Conservation (phyloP, 2,329 filamentous ascomycete species). For the Xylariaceae sp. region DNA sequence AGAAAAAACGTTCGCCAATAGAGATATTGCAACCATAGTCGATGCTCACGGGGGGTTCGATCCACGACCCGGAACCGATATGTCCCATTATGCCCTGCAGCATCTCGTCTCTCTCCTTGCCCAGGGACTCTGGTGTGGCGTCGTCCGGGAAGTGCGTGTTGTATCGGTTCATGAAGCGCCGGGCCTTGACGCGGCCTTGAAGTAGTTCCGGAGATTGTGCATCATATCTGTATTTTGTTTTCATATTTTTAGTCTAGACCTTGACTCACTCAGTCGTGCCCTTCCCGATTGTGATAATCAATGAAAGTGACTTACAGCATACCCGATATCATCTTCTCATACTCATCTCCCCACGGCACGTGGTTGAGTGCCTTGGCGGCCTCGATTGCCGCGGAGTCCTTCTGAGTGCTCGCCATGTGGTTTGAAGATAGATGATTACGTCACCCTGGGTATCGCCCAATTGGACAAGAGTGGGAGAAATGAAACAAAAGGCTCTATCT, state of each 20-base stretch:
- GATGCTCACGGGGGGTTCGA: constrained; percentile 57
- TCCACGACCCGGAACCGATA: constrained; percentile 47
- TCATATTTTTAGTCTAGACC: not conserved
- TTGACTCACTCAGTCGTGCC: not conserved
- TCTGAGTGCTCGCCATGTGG: constrained; percentile 15
- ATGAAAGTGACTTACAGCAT: constrained; percentile 44
- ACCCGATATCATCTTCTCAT: constrained; percentile 60
- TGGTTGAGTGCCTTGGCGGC: constrained; percentile 9
- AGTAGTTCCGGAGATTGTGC: constrained; percentile 42
- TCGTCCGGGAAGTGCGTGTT: constrained; percentile 51
- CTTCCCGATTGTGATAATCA: not conserved
- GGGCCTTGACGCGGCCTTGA: constrained; percentile 47
- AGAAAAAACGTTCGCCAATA: constrained; percentile 58
- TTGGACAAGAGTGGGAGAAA: too few relatives aligned
- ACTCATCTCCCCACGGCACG: constrained; percentile 40
- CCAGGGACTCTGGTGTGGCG: constrained; percentile 35
- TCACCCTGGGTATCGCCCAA: too few relatives aligned
- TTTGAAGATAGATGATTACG: too few relatives aligned
- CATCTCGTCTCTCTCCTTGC: constrained; percentile 37
- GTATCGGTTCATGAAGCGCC: constrained; percentile 52
- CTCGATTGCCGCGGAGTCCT: constrained; percentile 12
- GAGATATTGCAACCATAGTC: constrained; percentile 63
- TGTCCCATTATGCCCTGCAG: constrained; percentile 45
- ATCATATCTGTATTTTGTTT: constrained; percentile 40
- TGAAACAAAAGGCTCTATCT: too few relatives aligned